phyloP scores from a whole-genome alignment of 768 basidiomycete species.

The Lactarius sanguifluus region DNA sequence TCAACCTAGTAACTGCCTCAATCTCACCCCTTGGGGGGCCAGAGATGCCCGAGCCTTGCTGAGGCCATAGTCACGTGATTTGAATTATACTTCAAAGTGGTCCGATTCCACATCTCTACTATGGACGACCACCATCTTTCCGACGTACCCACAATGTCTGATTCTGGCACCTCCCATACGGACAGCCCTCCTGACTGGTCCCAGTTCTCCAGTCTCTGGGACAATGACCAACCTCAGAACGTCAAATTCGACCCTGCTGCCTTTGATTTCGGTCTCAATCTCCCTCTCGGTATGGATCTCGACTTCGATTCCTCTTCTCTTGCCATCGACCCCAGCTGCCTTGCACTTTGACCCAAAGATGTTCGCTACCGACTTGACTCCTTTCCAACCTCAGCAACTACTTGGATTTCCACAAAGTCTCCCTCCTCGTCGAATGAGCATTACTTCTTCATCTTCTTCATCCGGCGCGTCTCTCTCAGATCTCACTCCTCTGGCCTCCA shows the following conservation, averaged over 20 bases:
- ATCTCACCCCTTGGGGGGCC: neutral
- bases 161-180: conserved; percentile 19
- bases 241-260: conserved; percentile 29
- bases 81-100: neutral
- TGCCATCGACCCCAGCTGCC: conserved; percentile 62
- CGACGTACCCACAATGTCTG: conserved; percentile 17
- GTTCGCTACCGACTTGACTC: conserved; percentile 28
- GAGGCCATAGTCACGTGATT: neutral
- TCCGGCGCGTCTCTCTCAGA: conserved; percentile 57
- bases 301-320: conserved; percentile 58
- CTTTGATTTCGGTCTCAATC: conserved; percentile 44
- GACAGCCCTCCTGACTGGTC: conserved; percentile 31
- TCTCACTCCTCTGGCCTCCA: conserved; percentile 36
- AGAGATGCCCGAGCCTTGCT: neutral
- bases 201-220: conserved; percentile 29
- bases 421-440: conserved; percentile 46
- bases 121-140: conserved; percentile 2
- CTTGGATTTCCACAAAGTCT: conserved; percentile 26
- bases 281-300: conserved; percentile 53
- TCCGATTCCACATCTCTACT: neutral
- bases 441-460: conserved; percentile 55
- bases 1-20: neutral
- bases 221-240: conserved; percentile 13
- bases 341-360: conserved; percentile 50
- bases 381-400: conserved; percentile 24